Evolutionary conservation across 164 flowering plant species (phyloP), one percentile per base, ranked within the genome.

Genomic region (Macadamia integrifolia): DNA sequence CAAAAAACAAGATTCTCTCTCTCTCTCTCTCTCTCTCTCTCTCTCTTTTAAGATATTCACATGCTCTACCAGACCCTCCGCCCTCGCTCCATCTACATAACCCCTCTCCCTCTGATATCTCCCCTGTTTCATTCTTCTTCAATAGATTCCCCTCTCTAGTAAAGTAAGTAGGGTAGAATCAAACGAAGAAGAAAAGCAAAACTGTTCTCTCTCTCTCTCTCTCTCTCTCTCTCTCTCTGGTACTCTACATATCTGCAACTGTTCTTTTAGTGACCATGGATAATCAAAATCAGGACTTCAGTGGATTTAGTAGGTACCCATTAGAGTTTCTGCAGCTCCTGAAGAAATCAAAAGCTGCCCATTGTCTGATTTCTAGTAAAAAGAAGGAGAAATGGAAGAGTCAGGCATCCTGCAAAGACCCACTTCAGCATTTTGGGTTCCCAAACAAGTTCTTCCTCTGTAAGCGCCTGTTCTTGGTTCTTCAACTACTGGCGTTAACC

Each of bases 401-500:
- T 9, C 61, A 60, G 28, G n/a, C 65, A n/a, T 58, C 40, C 3
- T 8, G 28, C 14, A 62, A 52, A n/a, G 18, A 62, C 52, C 65
- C 66, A 52, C 55, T 29, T 14, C 53, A 42, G 14, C 64, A 29
- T 40, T 58, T 71, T 59, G 32, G 58, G 8, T 18, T 44, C 23
- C 61, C 31, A 0, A 35, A 23, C 52, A 68, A 71, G 9, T 57
- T 55, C 32, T 28, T 42, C n/a, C 43, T 62, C 6, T 35, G 0
- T 66, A 28, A 30, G 1, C 58, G 50, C 53, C 13, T 69, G 62
- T 64, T 75, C 62, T 55, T 79, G 58, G 67, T 85, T 48, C 48
- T 76, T 65, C 76, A 66, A 49, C 56, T 81, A 12, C 67, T 83
- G 1, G 35, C 64, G 52, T 67, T 70, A 17, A 3, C 62, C 0